Base-by-base conservation (phyloP, 148 eudicot species). In the Heliosperma pusillum region DNA sequence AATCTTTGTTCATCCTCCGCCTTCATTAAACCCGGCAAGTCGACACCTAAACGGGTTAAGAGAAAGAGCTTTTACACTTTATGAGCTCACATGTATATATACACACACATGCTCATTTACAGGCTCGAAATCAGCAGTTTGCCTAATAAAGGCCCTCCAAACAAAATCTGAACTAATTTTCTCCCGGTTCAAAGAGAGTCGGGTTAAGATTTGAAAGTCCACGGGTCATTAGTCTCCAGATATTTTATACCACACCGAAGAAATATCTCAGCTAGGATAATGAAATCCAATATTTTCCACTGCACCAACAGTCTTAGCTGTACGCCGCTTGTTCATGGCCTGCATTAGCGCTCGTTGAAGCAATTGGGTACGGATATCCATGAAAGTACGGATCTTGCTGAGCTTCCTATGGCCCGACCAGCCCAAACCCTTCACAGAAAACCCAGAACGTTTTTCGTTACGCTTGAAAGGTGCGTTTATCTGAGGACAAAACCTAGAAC, bases 281-380 rank as follows among this genome's bases (percentile, higher is more conserved):
- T 72, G 83, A 61, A 64, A 89, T 40, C 94, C 95, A 16, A 91
- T 87, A 72, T 89, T 77, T 69, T 88, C 98, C 44, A 86, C 83
- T n/a, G 88, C 82, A 20, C 94, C 95, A 10, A 90, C 93, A 2
- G 96, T 93, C 84, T 89, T 90, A 73, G 87, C 88, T 55, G 85
- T 2, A 19, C 85, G 90, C 9, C 85, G 79, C 74, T 87, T 87
- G 73, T 75, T 79, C 55, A 91, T 65, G 77, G 87, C 85, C 80
- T 90, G 88, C 83, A 80, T 88, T 68, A 90, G 78, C 21, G 87
- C 81, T 44, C 82, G 79, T 20, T 86, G 93, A 81, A 90, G 65
- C 83, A 90, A 78, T 72, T 90, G 97, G 80, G 90, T 93, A 21
- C 91, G 89, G 4, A 90, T 76, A 63, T 92, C 93, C 85, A 89